Percentiles rank a stretch among this genome's conserved stretches.
Conservation (phyloP, 2,329 filamentous ascomycete genomes). For the Aaosphaeria arxii region DNA sequence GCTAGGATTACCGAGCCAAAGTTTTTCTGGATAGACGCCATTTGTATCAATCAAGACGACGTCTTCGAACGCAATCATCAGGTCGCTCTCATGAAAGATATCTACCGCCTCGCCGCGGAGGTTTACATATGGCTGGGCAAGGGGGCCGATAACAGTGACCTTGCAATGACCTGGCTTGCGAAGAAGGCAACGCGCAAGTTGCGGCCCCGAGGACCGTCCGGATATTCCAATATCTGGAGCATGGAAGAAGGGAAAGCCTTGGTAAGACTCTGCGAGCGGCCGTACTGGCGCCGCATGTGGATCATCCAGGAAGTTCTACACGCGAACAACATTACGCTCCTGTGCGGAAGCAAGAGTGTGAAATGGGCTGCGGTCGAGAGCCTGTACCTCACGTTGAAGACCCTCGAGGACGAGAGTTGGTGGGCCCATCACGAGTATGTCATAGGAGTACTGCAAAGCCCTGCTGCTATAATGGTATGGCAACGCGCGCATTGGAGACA, state of each 20-base stretch:
- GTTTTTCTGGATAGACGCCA: no score
- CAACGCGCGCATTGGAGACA: no score
- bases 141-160: neutral
- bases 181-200: neutral
- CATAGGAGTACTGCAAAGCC: no score
- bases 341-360: no score
- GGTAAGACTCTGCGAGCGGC: conserved; percentile 1
- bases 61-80: conserved; percentile 15
- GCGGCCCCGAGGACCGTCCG: neutral
- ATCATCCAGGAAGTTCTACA: conserved; percentile 4
- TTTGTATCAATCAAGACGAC: conserved; percentile 1
- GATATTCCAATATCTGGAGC: conserved; percentile 1
- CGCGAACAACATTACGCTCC: neutral
- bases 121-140: conserved; percentile 6
- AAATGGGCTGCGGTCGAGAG: no score
- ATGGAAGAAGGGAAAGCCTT: neutral
- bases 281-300: conserved; percentile 4
- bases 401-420: no score
- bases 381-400: no score
- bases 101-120: conserved; percentile 5
- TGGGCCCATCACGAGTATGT: no score
- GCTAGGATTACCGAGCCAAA: neutral
- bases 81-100: conserved; percentile 18
- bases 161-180: neutral
- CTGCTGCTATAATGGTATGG: no score